Conservation (phyloP, 2,329 filamentous ascomycete species). For the Leptographium procerum region DNA sequence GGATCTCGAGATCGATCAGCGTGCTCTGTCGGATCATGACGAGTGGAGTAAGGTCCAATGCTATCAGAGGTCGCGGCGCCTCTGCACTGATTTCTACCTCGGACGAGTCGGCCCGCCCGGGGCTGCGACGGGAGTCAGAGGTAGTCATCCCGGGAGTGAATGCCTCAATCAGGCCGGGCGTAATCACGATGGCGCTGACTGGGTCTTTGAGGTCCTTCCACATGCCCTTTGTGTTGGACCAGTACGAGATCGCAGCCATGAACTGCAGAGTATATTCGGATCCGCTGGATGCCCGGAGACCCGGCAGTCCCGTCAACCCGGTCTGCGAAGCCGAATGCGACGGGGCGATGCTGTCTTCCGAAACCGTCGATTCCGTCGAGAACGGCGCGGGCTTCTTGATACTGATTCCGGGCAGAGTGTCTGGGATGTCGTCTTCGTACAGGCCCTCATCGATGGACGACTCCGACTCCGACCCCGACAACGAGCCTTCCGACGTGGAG, state of each 20-base stretch:
- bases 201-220: slow-evolving; percentile 48
- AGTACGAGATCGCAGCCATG: slow-evolving; percentile 47
- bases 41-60: slow-evolving; percentile 79
- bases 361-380: slow-evolving; percentile 28
- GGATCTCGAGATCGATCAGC: slow-evolving; percentile 84
- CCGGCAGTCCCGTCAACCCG: slow-evolving; percentile 45
- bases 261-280: slow-evolving; percentile 33
- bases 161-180: slow-evolving; percentile 45
- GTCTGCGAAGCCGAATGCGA: slow-evolving; percentile 76
- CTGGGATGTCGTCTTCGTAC: slow-evolving; percentile 48
- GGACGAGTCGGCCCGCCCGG: slow-evolving; percentile 13
- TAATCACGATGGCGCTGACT: slow-evolving; percentile 43
- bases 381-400: slow-evolving; percentile 30
- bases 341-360: slow-evolving; percentile 55
- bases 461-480: slow-evolving; percentile 40
- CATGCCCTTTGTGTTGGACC: slow-evolving; percentile 46
- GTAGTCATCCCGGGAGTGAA: slow-evolving; percentile 9
- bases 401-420: slow-evolving; percentile 47
- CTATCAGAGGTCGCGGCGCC: slow-evolving; percentile 39
- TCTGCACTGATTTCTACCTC: slow-evolving; percentile 20
- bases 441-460: slow-evolving; percentile 41
- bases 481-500: slow-evolving; percentile 47
- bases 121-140: not conserved
- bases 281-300: slow-evolving; percentile 35
- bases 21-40: slow-evolving; percentile 86